Conservation (phyloP, 768 basidiomycete species). For the Boletus sp. region DNA sequence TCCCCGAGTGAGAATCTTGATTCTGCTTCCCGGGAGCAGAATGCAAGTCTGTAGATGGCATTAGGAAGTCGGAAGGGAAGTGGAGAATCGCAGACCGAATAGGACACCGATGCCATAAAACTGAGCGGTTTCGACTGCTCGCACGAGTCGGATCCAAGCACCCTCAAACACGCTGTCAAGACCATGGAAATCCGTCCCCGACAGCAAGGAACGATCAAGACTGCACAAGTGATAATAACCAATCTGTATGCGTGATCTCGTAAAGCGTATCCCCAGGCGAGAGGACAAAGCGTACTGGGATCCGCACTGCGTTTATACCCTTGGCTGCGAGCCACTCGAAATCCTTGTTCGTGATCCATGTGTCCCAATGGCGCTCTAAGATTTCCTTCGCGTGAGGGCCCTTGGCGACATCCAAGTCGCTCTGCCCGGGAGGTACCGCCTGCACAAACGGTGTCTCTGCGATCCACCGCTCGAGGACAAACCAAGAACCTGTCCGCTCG, state of each 20-base stretch:
- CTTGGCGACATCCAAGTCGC: conserved; percentile 67
- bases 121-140: conserved; percentile 58
- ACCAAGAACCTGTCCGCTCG: conserved; percentile 60
- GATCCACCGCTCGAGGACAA: conserved; percentile 80
- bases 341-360: conserved; percentile 53
- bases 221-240: conserved; percentile 72
- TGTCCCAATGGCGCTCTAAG: conserved; percentile 48
- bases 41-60: conserved; percentile 55
- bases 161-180: conserved; percentile 51
- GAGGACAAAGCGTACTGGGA: conserved; percentile 58
- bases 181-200: conserved; percentile 63
- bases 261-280: not conserved
- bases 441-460: conserved; percentile 52
- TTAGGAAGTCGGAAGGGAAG: conserved; percentile 17
- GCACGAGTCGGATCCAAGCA: conserved; percentile 64
- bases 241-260: conserved; percentile 43
- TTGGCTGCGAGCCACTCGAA: conserved; percentile 51
- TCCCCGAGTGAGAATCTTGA: conserved; percentile 62
- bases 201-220: conserved; percentile 54
- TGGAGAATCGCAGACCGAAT: conserved; percentile 45
- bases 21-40: conserved; percentile 79
- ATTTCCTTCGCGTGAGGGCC: conserved; percentile 46
- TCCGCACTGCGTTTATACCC: conserved; percentile 60
- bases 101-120: conserved; percentile 67
- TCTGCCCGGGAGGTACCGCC: conserved; percentile 55